Base-by-base conservation (phyloP, 2,329 filamentous ascomycete genomes). In the Hypoxylon sp. region DNA sequence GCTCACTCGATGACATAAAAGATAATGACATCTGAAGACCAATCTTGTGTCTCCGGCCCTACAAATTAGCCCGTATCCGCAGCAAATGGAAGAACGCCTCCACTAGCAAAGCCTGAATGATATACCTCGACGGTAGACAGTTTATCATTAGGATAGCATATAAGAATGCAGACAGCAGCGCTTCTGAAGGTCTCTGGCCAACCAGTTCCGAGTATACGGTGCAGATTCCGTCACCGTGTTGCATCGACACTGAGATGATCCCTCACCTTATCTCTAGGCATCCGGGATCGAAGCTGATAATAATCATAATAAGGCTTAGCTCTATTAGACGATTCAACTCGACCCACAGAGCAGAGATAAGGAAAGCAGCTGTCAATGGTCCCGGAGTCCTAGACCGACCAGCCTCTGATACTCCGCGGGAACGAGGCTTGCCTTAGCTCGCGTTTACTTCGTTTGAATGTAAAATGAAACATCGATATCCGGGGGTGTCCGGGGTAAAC, bases 331-430 rank as follows among this genome's bases (percentile, higher is more conserved):
- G 61, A 56, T 46, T 57, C 38, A 20, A 26, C 53, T 61, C 14
- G 49, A 46, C 63, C 60, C 61, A 65, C 61, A 40, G 55, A 30
- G 32, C 40, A 16, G 63, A 72, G 71, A 72, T 72, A 72, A 71
- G 69, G 56, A 68, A 48, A 40, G 30, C 40, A 24, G 59, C 52
- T 67, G 59, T 71, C 61, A 71, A 66, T 72, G 71, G 71, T 20
- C 53, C 64, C 61, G 33, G 26, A 24, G 49, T 38, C 9, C 24
- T 33, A 26, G 18, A 22, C 6, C 18, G 44, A 36, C 44, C 22
- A 50, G 26, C 55, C 57, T 49, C n/a, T 54, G n/a, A 49, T 65
- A 68, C 59, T 70, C 65, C 67, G 67, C 67, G 69, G 63, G 46
- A 33, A 49, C 16, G 52, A 56, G 58, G 55, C 64, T 60, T 63